Base-by-base conservation (phyloP, 1,284 basidiomycete species). In the Tilletia caries region DNA sequence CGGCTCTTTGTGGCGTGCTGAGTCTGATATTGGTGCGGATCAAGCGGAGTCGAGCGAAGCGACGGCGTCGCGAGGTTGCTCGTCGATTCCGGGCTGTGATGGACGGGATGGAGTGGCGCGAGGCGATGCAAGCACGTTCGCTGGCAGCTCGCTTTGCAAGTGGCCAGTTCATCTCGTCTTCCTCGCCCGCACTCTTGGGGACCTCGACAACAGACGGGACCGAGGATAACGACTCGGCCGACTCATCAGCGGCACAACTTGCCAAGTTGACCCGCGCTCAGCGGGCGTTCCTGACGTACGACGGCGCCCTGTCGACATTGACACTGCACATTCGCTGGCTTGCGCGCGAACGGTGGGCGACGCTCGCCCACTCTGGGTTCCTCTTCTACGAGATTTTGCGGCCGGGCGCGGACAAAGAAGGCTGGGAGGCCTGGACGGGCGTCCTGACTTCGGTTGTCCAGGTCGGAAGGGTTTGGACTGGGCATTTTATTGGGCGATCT, bases 101-200 rank as follows among this genome's bases (percentile, higher is more conserved):
- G 58, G 58, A 62, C n/a, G 29, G 32, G 32, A 62, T 62, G 58
- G 58, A 62, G 32, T 62, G 58, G 58, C 32, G 33, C 32, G 58
- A 62, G 20, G 58, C 32, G 32, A 37, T 37, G 58, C 32, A 37
- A 15, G 58, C 58, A 23, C 29, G 58, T 20, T 33, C 58, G 12
- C 29, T 62, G 29, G 58, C 32, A 8, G 48, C 48, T n/a, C 20
- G 48, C 20, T 50, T 50, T 6, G 48, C 20, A 25, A 50, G 1
- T n/a, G 48, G 37, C 37, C 37, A 41, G 15, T 15, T 0, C 8
- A 6, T 41, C 1, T 15, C 37, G 8, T 50, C 48, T 13, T 50
- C 20, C 8, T 50, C 48, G 1, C 8, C 23, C 48, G 20, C 48
- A 25, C n/a, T n/a, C n/a, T n/a, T n/a, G n/a, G n/a, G n/a, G n/a